phyloP scores from a whole-genome alignment of 1,284 basidiomycete genomes.

The Boletus sp. region DNA sequence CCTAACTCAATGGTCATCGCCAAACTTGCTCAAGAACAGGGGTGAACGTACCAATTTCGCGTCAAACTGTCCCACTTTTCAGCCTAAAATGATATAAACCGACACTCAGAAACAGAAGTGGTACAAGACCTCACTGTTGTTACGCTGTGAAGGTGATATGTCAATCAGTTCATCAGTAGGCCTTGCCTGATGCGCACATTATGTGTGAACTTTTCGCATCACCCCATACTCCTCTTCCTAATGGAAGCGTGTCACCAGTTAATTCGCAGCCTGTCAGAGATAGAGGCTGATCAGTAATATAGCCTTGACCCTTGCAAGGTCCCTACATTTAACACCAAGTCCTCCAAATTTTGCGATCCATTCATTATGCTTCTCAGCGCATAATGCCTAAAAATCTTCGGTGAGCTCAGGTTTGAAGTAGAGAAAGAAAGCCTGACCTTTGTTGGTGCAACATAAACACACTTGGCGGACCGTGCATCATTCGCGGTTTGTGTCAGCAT shows the following conservation, averaged over 20 bases:
- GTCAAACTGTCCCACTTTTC: slow-evolving; percentile 97
- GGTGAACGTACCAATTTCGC: slow-evolving; percentile 65
- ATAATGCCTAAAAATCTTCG: slow-evolving; percentile 64
- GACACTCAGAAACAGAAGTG: not conserved
- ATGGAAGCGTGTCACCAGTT: slow-evolving; percentile 82
- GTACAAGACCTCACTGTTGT: slow-evolving; percentile 59
- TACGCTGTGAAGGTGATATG: slow-evolving; percentile 44
- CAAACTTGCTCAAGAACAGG: slow-evolving; percentile 2
- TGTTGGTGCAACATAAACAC: slow-evolving; percentile 93
- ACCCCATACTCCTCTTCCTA: slow-evolving; percentile 63
- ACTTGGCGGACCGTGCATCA: slow-evolving; percentile 50
- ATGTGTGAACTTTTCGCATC: slow-evolving; percentile 72
- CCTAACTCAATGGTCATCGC: slow-evolving; percentile 42
- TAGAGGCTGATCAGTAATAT: not conserved
- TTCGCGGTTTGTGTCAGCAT: slow-evolving; percentile 56
- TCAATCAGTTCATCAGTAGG: slow-evolving; percentile 6
- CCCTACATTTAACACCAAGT: slow-evolving; percentile 72
- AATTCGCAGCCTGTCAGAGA: slow-evolving; percentile 71
- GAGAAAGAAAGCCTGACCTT: slow-evolving; percentile 53
- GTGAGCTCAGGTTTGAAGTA: not conserved
- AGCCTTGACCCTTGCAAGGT: not conserved
- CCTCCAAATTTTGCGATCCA: slow-evolving; percentile 81
- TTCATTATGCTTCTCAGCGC: slow-evolving; percentile 80
- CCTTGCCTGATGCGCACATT: slow-evolving; percentile 51
- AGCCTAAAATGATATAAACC: slow-evolving; percentile 50